A percentile compares a stretch with the other conserved stretches of the same genome.
phyloP scores from a whole-genome alignment of 495 filamentous ascomycete genomes.

The Aspergillus heteromorphus region DNA sequence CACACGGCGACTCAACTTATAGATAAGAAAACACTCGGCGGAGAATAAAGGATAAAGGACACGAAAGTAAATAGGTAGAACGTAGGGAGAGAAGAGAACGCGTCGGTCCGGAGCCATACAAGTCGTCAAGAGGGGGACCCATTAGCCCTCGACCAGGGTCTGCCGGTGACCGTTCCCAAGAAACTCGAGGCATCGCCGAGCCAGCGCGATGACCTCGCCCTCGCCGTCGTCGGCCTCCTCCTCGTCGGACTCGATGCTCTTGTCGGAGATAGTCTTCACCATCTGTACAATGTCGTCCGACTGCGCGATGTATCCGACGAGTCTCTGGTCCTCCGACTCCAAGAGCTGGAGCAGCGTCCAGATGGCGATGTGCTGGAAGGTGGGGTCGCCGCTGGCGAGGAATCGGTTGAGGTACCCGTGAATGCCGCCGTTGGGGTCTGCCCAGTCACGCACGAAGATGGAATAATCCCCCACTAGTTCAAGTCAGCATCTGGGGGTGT shows the following conservation, averaged over 20 bases:
- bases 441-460: slow-evolving; percentile 92
- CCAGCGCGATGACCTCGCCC: slow-evolving; percentile 89
- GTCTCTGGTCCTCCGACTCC: slow-evolving; percentile 83
- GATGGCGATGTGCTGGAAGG: slow-evolving; percentile 98
- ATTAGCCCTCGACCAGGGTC: slow-evolving; percentile 52
- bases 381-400: slow-evolving; percentile 88
- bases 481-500: background rate
- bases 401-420: slow-evolving; percentile 92
- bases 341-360: slow-evolving; percentile 95
- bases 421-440: slow-evolving; percentile 85
- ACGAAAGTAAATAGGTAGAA: slow-evolving; percentile 6
- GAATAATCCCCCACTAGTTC: slow-evolving; percentile 88
- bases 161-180: slow-evolving; percentile 59
- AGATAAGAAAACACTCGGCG: background rate
- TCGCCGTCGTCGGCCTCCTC: slow-evolving; percentile 88
- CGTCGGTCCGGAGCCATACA: background rate
- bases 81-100: slow-evolving; percentile 11
- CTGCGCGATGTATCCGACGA: slow-evolving; percentile 79
- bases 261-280: slow-evolving; percentile 85
- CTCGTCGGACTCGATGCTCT: slow-evolving; percentile 82
- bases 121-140: background rate
- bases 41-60: background rate
- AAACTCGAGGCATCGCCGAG: slow-evolving; percentile 81
- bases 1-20: background rate
- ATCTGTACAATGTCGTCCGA: slow-evolving; percentile 84